Evolutionary conservation across 257 asterid species (phyloP), one percentile per base, ranked within the genome.

Genomic region (Solanum paucissectum): DNA sequence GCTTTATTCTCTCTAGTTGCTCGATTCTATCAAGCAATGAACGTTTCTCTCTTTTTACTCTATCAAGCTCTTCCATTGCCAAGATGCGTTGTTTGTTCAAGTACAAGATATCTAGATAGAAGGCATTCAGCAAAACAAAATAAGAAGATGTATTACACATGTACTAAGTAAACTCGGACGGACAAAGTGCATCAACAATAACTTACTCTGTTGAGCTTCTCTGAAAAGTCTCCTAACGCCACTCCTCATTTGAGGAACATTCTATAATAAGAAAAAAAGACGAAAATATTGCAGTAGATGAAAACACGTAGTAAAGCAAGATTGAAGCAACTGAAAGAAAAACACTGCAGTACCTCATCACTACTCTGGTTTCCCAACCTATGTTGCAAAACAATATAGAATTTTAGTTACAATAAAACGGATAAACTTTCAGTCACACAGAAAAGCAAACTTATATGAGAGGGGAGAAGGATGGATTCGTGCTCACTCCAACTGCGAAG

Each of bases 201-300:
- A 88, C 95, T 69, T 86, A 94, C 98, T 95, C 87, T 87, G 92
- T 87, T 94, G 96, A 83, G 98, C 98, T 91, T 95, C 95, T 89
- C 84, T 88, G 86, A 94, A 95, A 86, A 95, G 94, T 88, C 91
- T 64, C 98, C 96, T 92, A 76, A 95, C 88, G 88, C 36, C 49
- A 38, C 73, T 90, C 72, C 77, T 62, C 72, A 92, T 81, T 86
- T 87, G 91, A 74, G 79, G 79, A 83, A 83, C 86, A 62, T 87
- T 90, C 95, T 93, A 90, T 89, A 3, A 27, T 83, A 44, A 83
- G 58, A 68, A 72, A 66, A 89, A 46, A 55, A 66, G 29, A 38
- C 27, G 4, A 27, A 42, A 37, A 88, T 74, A 21, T 81, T 71
- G 32, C 81, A 90, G 82, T 36, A 82, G 76, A 86, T 38, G 79